Evolutionary conservation across 176 grass and related monocot genomes (phyloP), one percentile per base, ranked within the genome.

Genomic region (Ampelocalamus luodianensis): DNA sequence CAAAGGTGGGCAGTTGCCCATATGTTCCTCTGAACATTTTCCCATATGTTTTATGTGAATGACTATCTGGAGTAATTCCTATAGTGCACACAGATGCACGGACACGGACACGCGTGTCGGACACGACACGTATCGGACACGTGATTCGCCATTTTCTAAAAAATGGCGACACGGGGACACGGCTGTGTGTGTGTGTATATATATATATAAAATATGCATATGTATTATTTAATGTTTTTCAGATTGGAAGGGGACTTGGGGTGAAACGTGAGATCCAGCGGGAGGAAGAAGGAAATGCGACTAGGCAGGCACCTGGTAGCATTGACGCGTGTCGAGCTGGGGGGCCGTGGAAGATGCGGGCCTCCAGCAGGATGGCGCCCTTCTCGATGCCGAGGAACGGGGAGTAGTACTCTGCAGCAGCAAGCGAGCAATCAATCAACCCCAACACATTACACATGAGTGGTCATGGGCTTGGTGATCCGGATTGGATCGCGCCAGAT

Each of bases 351-450:
- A 99, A 99, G 77, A 92, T 88, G 80, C 93, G 90, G 16, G 93
- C 97, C 90, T 99, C 97, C 91, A 96, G 97, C 55, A 96, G 90
- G 24, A 99, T 92, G 18, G 97, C 93, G 29, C 97, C 97, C 86
- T 99, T 99, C 88, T 99, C 97, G 74, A 99, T 96, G 62, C 96
- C 96, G 69, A 94, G 91, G 79, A 99, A 99, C 8, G 96, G 93
- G 55, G 93, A 95, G 85, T 96, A 99, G 71, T 92, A 94, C 83
- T 90, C 96, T 94, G 88, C 79, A 89, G 29, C 32, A 81, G 50
- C 36, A 49, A n/a, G 60, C 32, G 66, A 56, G 83, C 90, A n/a
- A n/a, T n/a, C n/a, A 40, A 80, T 53, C 27, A 71, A 43, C 14
- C 76, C 29, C 15, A 9, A 8, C 50, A 22, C 56, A 64, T 64